phyloP scores from a whole-genome alignment of 331 rosid species.

The Cydonia oblonga region DNA sequence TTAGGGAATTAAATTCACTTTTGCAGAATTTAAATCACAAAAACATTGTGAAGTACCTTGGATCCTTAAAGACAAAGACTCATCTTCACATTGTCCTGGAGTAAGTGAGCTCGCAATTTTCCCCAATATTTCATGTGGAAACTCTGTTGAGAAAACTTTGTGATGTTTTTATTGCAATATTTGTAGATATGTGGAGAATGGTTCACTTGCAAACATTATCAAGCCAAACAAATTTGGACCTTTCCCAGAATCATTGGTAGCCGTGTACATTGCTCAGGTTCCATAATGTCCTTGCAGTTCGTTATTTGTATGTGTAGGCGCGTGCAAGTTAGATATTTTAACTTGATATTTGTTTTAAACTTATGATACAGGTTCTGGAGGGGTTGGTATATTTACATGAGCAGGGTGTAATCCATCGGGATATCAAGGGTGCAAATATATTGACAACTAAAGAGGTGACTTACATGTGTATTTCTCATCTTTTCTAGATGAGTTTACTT shows the following conservation, averaged over 20 bases:
- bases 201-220: constrained; percentile 92
- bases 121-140: constrained; percentile 3
- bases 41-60: constrained; percentile 97
- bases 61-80: constrained; percentile 90
- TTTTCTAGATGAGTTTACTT: neutral
- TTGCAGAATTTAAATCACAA: constrained; percentile 95
- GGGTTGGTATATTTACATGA: constrained; percentile 98
- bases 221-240: constrained; percentile 99
- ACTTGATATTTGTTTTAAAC: constrained; percentile 13
- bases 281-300: constrained; percentile 7
- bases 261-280: constrained; percentile 95
- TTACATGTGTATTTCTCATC: neutral
- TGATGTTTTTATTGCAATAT: constrained; percentile 5
- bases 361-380: constrained; percentile 79
- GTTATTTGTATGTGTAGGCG: neutral
- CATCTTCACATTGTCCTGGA: constrained; percentile 93
- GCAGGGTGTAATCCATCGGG: constrained; percentile 98
- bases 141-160: constrained; percentile 3
- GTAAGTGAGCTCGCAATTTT: constrained; percentile 42
- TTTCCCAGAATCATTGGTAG: constrained; percentile 96
- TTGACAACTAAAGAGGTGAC: constrained; percentile 92
- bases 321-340: neutral
- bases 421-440: constrained; percentile 98
- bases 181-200: constrained; percentile 89
- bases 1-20: constrained; percentile 8